Base-by-base conservation (phyloP, 1,139 yeast genomes). In the Suhomyces bokatorum region DNA sequence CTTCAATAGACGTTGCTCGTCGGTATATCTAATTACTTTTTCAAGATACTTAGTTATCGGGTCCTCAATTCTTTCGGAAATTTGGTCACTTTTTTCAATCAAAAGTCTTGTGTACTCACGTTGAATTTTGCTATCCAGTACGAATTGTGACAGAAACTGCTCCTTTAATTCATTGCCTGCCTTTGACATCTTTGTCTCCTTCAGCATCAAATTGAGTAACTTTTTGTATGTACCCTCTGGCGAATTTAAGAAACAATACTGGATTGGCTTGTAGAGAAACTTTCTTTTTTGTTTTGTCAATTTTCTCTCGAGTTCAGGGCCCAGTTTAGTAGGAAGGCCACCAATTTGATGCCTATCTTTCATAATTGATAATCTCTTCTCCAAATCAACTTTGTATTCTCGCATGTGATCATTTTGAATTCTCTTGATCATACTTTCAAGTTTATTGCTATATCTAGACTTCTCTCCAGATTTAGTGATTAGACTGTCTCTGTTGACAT, bases 231-330 rank as follows among this genome's bases (percentile, higher is more conserved):
- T 42, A n/a, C 49, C 49, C 17, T 54, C 52, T 11, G 54, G 43
- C 12, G 50, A 55, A 11, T 58, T 54, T 13, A 64, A 48, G 28
- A 64, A 63, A 24, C 67, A 62, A 45, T 47, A 62, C 41, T 66
- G 71, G 11, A 64, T 54, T n/a, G 67, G 66, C 35, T 63, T 63
- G 42, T 61, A 63, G 6, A 62, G 47, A 11, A 52, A 45, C 34
- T 53, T 57, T 30, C 66, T 54, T 37, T 50, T 56, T n/a, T 50
- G 50, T 32, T 59, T 59, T 16, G 47, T 41, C 7, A 60, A 33
- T 31, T 48, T 50, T 32, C 45, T 54, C 16, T 58, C 46, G 17
- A 59, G 46, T 9, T 45, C 45, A 7, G 4, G 24, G 2, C 32
- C 12, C 11, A 14, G 22, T 6, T n/a, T 10, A 20, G 7, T 20